Conservation (phyloP, 2,329 filamentous ascomycete species). For the Pseudogymnoascus sp. region DNA sequence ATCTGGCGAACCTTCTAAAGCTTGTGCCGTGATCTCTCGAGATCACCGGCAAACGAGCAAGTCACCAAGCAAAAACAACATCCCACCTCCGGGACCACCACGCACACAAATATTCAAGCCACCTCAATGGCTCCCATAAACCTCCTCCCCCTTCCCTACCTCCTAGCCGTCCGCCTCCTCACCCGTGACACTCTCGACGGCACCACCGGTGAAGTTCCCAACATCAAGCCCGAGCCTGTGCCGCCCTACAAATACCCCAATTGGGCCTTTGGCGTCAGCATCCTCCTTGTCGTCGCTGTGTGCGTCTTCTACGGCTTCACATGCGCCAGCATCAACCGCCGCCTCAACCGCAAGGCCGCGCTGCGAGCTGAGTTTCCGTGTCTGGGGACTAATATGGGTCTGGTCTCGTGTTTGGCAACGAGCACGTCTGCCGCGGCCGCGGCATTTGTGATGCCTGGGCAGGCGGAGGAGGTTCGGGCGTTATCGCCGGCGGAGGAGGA, state of each 20-base stretch:
- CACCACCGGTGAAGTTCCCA: not conserved
- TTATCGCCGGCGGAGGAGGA: not conserved
- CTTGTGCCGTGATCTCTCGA: slow-evolving; percentile 6
- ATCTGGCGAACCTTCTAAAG: not conserved
- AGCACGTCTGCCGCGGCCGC: not conserved
- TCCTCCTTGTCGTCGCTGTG: not conserved
- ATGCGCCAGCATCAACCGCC: not conserved
- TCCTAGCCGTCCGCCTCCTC: not conserved
- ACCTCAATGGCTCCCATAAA: not conserved
- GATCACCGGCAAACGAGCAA: slow-evolving; percentile 1
- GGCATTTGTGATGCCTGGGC: not conserved
- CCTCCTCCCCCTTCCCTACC: not conserved
- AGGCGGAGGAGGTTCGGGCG: not conserved
- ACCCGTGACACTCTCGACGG: not conserved
- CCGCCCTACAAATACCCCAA: not conserved
- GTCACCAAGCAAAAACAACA: not conserved
- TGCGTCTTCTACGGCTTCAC: not conserved
- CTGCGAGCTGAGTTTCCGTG: not conserved
- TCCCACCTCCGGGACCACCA: not conserved
- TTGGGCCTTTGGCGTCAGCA: not conserved
- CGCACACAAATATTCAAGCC: not conserved
- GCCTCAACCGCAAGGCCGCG: not conserved
- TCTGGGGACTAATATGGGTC: not conserved
- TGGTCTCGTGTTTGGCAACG: not conserved
- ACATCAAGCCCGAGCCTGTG: not conserved